Percentiles rank a stretch among this genome's conserved stretches.
Evolutionary conservation across 2,329 filamentous ascomycete genomes (phyloP).

Genomic region (Sarocladium kiliense): DNA sequence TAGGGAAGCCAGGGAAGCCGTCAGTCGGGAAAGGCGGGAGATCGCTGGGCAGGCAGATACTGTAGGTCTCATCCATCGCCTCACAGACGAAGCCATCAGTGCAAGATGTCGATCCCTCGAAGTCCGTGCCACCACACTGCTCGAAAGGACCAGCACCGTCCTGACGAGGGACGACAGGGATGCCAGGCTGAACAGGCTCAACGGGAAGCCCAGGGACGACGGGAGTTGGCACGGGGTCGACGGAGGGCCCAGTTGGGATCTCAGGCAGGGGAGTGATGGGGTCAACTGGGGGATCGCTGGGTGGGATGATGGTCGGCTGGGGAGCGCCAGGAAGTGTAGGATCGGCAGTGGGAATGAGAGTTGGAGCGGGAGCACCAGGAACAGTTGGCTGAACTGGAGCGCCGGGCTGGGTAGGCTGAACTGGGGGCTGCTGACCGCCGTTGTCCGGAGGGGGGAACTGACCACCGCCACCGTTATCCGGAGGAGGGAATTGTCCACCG

Average conservation of each 20-base stretch:
- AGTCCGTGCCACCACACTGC: slow-evolving; percentile 21
- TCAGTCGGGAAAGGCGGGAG: slow-evolving; percentile 3
- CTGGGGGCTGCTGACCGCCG: background rate
- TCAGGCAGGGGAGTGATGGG: background rate
- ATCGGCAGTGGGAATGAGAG: background rate
- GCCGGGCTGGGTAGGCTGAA: background rate
- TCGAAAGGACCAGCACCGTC: slow-evolving; percentile 5
- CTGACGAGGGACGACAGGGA: background rate
- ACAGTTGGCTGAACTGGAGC: no score
- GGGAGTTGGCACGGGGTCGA: background rate
- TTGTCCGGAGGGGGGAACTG: slow-evolving; percentile 4
- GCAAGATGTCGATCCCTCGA: slow-evolving; percentile 19
- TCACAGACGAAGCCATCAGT: slow-evolving; percentile 19
- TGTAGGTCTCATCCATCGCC: slow-evolving; percentile 22
- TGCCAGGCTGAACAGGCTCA: background rate
- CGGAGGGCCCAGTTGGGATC: background rate
- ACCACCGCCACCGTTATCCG: background rate
- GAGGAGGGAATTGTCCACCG: background rate
- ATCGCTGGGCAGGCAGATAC: slow-evolving; percentile 16
- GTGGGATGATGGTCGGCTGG: background rate
- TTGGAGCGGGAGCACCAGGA: no score
- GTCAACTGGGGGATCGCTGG: background rate
- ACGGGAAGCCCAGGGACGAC: background rate
- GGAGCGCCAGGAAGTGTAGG: background rate
- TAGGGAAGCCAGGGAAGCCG: slow-evolving; percentile 19